Percentiles rank a stretch among this genome's conserved stretches.
Evolutionary conservation across 208 protist genomes (phyloP).

Genomic region (Leishmania tropica): DNA sequence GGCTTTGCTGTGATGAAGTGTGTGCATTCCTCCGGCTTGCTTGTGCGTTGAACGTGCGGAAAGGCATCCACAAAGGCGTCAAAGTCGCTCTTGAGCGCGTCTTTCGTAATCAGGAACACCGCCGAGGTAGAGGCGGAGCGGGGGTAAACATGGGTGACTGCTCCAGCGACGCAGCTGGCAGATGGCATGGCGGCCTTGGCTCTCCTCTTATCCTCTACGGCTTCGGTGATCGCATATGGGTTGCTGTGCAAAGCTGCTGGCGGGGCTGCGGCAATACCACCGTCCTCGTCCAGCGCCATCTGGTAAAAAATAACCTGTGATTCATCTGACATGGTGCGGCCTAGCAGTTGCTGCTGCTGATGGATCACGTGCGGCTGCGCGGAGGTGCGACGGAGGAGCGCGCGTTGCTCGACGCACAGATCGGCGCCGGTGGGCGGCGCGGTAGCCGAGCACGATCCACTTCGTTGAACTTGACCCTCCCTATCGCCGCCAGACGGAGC

Average conservation of each 20-base stretch:
- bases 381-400: constrained; percentile 98
- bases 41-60: constrained; percentile 23
- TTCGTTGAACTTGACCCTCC: background rate
- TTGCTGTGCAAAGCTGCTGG: background rate
- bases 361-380: constrained; percentile 37
- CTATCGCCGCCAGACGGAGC: background rate
- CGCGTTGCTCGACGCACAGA: constrained; percentile 99
- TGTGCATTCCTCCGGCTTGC: constrained; percentile 62
- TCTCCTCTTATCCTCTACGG: background rate
- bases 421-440: constrained; percentile 93
- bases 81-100: constrained; percentile 17
- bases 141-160: background rate
- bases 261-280: background rate
- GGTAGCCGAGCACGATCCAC: background rate
- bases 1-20: constrained; percentile 71
- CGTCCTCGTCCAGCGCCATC: constrained; percentile 12
- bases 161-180: background rate
- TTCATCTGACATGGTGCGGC: constrained; percentile 18
- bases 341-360: constrained; percentile 5
- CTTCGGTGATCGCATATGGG: constrained; percentile 95
- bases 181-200: background rate
- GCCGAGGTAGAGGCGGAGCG: constrained; percentile 6
- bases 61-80: constrained; percentile 17
- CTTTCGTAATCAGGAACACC: constrained; percentile 32
- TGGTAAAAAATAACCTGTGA: constrained; percentile 35